Evolutionary conservation across 2,329 filamentous ascomycete genomes (phyloP).

Genomic region (Apiospora pterosperma): DNA sequence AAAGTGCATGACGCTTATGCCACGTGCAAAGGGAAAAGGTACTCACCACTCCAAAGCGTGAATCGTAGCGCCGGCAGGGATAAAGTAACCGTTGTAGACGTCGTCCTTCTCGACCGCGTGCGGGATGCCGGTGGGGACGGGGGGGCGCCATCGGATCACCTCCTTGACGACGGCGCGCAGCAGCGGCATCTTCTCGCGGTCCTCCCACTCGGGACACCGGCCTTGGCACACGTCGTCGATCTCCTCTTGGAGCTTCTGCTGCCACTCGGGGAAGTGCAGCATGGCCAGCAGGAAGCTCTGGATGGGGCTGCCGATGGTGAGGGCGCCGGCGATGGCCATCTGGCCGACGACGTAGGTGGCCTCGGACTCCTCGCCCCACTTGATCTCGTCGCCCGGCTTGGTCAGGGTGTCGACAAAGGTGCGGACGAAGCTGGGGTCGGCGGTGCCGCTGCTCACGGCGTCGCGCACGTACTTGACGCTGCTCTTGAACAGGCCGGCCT

Average conservation of each 20-base stretch:
- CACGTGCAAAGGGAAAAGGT: background rate
- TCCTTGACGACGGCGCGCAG: slow-evolving; percentile 49
- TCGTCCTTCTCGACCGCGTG: slow-evolving; percentile 49
- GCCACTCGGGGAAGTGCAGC: slow-evolving; percentile 36
- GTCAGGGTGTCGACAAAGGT: slow-evolving; percentile 34
- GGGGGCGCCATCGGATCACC: slow-evolving; percentile 50
- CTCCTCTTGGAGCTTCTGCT: slow-evolving; percentile 42
- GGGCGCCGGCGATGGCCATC: slow-evolving; percentile 44
- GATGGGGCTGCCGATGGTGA: slow-evolving; percentile 42
- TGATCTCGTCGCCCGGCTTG: slow-evolving; percentile 17
- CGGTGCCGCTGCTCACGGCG: slow-evolving; percentile 26
- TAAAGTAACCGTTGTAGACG: slow-evolving; percentile 45
- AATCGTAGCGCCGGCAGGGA: slow-evolving; percentile 48
- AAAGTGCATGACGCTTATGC: background rate
- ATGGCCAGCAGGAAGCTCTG: slow-evolving; percentile 39
- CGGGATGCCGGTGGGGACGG: slow-evolving; percentile 47
- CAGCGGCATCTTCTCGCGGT: slow-evolving; percentile 42
- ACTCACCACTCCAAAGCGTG: slow-evolving; percentile 50
- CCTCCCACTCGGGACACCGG: slow-evolving; percentile 42
- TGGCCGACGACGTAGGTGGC: slow-evolving; percentile 42
- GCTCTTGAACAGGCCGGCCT: slow-evolving; percentile 33
- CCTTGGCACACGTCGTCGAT: slow-evolving; percentile 41
- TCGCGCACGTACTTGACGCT: slow-evolving; percentile 35
- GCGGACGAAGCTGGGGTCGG: slow-evolving; percentile 37
- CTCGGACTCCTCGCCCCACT: slow-evolving; percentile 31